Conservation (phyloP, 768 basidiomycete species). For the Hemileccinum rubropunctum region DNA sequence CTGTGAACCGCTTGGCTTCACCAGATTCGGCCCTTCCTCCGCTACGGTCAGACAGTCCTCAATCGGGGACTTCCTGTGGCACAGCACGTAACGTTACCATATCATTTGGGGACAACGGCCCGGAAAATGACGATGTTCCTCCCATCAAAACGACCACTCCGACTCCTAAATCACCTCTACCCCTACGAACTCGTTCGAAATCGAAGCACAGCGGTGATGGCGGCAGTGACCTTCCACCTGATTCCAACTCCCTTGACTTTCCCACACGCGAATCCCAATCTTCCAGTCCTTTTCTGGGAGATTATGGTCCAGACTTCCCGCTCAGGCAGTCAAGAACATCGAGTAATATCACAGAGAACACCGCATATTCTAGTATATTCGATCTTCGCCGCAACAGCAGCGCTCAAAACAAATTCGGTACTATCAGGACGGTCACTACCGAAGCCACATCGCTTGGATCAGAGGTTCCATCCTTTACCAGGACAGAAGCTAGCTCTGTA, state of each 20-base stretch:
- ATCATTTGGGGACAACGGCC: constrained; percentile 15
- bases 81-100: constrained; percentile 30
- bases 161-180: constrained; percentile 54
- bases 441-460: constrained; percentile 65
- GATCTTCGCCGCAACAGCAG: constrained; percentile 46
- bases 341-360: constrained; percentile 54
- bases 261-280: constrained; percentile 35
- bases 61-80: constrained; percentile 38
- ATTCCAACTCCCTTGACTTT: constrained; percentile 28
- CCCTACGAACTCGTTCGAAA: constrained; percentile 42
- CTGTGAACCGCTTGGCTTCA: constrained; percentile 49
- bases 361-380: constrained; percentile 60
- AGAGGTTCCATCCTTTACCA: constrained; percentile 62
- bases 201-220: constrained; percentile 14
- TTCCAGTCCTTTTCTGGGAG: constrained; percentile 32
- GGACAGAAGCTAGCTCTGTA: constrained; percentile 60
- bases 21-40: constrained; percentile 47
- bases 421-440: constrained; percentile 79
- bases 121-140: constrained; percentile 39
- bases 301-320: constrained; percentile 34
- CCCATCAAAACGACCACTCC: constrained; percentile 32
- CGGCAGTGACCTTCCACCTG: constrained; percentile 7
- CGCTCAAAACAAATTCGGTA: constrained; percentile 64
- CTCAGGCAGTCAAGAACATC: constrained; percentile 64
- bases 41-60: constrained; percentile 56